These are phyloP conservation scores for Caryopteris hybrid DNA, from an alignment of 305 asterid species.

Conservation along the genomic window DNA sequence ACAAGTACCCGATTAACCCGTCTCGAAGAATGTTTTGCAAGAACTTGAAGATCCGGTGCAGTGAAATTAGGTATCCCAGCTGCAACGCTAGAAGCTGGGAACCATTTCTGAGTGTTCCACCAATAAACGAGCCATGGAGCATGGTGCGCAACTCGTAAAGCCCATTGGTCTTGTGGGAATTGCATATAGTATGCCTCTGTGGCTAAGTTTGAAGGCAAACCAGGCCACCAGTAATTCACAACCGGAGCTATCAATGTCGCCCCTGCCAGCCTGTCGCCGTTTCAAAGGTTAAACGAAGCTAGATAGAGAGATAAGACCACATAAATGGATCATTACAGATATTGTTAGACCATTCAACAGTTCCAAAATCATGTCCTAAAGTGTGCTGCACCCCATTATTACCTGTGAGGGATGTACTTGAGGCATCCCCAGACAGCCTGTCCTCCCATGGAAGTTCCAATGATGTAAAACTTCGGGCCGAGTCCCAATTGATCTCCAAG, in stretches of 20 bases:
- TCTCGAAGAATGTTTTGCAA: conserved; percentile 11
- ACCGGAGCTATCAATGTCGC: conserved; percentile 52
- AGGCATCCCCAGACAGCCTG: conserved; percentile 80
- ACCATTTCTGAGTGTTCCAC: conserved; percentile 75
- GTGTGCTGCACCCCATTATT: neutral
- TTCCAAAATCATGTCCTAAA: too few species aligned
- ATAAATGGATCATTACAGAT: neutral
- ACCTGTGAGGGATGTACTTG: conserved; percentile 77
- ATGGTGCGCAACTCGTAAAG: conserved; percentile 54
- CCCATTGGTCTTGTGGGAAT: conserved; percentile 52
- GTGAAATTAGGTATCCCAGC: conserved; percentile 37
- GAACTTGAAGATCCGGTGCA: conserved; percentile 38
- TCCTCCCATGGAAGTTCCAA: conserved; percentile 87
- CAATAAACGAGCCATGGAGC: conserved; percentile 63
- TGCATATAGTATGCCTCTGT: conserved; percentile 44
- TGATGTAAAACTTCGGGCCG: conserved; percentile 58
- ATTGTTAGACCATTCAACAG: too few species aligned
- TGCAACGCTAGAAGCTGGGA: conserved; percentile 45
- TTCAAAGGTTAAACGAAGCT: neutral
- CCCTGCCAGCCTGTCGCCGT: conserved; percentile 47
- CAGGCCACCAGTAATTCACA: conserved; percentile 68
- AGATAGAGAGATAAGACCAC: neutral
- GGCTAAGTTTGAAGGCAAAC: conserved; percentile 47
- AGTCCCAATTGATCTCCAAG: conserved; percentile 62
- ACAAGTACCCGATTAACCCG: conserved; percentile 14